Evolutionary conservation across 1,139 yeast species (phyloP).

Genomic region (Tardiomyces depauwii): DNA sequence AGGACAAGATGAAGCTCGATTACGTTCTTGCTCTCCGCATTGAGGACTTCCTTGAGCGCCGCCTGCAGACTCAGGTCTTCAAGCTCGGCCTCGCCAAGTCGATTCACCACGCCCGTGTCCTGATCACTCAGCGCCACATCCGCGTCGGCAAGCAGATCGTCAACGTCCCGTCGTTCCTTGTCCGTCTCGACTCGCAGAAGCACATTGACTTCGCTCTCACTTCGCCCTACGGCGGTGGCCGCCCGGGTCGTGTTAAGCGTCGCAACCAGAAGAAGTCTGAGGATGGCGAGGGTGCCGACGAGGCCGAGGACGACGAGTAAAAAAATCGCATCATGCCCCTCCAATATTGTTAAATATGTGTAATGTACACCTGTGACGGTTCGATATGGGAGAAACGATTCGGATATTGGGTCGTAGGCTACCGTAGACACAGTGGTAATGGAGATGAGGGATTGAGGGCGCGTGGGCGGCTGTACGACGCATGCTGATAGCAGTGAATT

Average conservation of each 20-base stretch:
- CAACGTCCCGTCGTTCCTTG: slow-evolving; percentile 98
- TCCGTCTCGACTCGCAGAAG: slow-evolving; percentile 99
- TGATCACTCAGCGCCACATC: slow-evolving; percentile 98
- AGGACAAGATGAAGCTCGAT: slow-evolving; percentile 99
- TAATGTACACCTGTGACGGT: too few relatives aligned
- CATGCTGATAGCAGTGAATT: too few relatives aligned
- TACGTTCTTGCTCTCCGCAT: slow-evolving; percentile 96
- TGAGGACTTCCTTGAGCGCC: slow-evolving; percentile 99
- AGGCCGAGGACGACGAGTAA: slow-evolving; percentile 43
- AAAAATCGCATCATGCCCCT: slow-evolving; percentile 4
- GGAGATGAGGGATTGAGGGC: too few relatives aligned
- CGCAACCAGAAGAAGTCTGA: slow-evolving; percentile 66
- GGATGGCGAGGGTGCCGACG: slow-evolving; percentile 62
- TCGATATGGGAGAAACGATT: too few relatives aligned
- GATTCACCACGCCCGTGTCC: slow-evolving; percentile 99
- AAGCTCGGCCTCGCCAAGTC: slow-evolving; percentile 99
- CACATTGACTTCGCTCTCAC: slow-evolving; percentile 99
- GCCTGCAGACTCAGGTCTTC: slow-evolving; percentile 99
- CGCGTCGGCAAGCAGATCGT: slow-evolving; percentile 99
- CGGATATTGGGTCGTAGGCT: too few relatives aligned
- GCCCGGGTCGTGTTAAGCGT: slow-evolving; percentile 99
- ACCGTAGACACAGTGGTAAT: too few relatives aligned
- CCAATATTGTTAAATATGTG: too few relatives aligned
- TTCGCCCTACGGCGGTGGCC: slow-evolving; percentile 99
- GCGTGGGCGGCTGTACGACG: too few relatives aligned